phyloP scores from a whole-genome alignment of 371 early-diverging fungal species.

The Zopfochytrium polystomum region DNA sequence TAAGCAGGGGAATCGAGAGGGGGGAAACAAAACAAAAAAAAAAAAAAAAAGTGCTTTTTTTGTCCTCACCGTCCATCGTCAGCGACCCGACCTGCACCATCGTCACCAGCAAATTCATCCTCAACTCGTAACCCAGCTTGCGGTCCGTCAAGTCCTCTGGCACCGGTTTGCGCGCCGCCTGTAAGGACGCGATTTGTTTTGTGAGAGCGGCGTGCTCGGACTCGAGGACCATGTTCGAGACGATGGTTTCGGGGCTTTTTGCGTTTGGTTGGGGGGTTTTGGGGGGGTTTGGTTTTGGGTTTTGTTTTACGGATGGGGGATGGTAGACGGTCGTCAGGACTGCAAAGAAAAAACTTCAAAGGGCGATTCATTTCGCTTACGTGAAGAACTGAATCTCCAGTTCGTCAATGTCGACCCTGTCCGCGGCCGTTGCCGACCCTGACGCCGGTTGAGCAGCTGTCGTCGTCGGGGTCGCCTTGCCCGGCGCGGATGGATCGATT shows the following conservation, averaged over 20 bases:
- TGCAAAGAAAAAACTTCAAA: neutral
- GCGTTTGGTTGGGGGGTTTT: no score
- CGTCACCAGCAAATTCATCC: constrained; percentile 76
- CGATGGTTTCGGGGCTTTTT: constrained; percentile 64
- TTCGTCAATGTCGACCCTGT: constrained; percentile 29
- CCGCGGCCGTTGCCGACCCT: constrained; percentile 12
- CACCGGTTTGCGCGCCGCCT: constrained; percentile 40
- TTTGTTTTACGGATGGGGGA: no score
- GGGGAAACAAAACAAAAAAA: constrained; percentile 4
- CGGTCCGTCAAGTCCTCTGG: constrained; percentile 65
- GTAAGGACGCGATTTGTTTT: constrained; percentile 48
- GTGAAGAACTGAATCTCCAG: constrained; percentile 35
- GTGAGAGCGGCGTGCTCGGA: constrained; percentile 58
- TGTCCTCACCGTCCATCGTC: constrained; percentile 60
- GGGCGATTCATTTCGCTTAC: constrained; percentile 19
- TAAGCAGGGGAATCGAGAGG: neutral
- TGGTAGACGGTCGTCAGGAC: neutral
- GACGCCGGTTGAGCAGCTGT: constrained; percentile 15
- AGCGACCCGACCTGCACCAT: constrained; percentile 72
- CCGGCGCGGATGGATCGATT: no score
- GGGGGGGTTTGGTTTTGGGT: no score
- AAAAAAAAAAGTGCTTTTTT: neutral
- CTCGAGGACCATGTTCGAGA: constrained; percentile 76
- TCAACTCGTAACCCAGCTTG: constrained; percentile 67
- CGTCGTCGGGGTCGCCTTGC: no score